phyloP scores from a whole-genome alignment of 257 asterid species.

The Nicotiana noctiflora region DNA sequence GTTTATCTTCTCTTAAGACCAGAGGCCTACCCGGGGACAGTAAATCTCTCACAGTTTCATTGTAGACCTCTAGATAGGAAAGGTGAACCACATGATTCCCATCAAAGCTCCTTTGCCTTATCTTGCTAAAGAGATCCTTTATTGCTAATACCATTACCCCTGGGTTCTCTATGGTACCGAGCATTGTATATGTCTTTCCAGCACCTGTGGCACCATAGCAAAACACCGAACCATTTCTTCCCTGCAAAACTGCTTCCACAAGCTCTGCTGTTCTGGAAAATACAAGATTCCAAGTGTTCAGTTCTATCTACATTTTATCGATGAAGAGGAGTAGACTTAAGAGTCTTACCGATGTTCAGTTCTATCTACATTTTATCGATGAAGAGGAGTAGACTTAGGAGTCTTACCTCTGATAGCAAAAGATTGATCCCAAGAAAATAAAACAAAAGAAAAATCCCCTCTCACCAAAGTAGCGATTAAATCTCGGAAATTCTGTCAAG shows the following conservation, averaged over 20 bases:
- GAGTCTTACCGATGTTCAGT: neutral
- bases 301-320: neutral
- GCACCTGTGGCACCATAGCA: slow-evolving; percentile 76
- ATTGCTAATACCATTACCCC: slow-evolving; percentile 70
- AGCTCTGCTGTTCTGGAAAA: slow-evolving; percentile 60
- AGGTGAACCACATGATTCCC: slow-evolving; percentile 52
- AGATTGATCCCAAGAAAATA: neutral
- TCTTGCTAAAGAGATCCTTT: slow-evolving; percentile 52
- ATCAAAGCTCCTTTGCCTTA: slow-evolving; percentile 44
- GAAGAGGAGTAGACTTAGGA: neutral
- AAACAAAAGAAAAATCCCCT: neutral
- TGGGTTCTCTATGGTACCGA: slow-evolving; percentile 50
- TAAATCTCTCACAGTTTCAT: slow-evolving; percentile 58
- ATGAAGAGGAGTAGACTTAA: neutral
- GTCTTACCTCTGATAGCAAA: neutral
- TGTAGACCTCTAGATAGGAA: slow-evolving; percentile 64
- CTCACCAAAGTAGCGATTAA: neutral
- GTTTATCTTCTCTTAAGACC: slow-evolving; percentile 63
- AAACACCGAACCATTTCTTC: slow-evolving; percentile 60
- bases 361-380: neutral
- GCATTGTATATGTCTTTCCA: slow-evolving; percentile 65
- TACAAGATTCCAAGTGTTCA: neutral
- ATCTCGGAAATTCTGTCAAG: neutral
- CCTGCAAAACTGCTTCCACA: slow-evolving; percentile 63
- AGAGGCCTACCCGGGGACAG: slow-evolving; percentile 61